Conservation (phyloP, 1,284 basidiomycete genomes). For the Tilletia setariae region DNA sequence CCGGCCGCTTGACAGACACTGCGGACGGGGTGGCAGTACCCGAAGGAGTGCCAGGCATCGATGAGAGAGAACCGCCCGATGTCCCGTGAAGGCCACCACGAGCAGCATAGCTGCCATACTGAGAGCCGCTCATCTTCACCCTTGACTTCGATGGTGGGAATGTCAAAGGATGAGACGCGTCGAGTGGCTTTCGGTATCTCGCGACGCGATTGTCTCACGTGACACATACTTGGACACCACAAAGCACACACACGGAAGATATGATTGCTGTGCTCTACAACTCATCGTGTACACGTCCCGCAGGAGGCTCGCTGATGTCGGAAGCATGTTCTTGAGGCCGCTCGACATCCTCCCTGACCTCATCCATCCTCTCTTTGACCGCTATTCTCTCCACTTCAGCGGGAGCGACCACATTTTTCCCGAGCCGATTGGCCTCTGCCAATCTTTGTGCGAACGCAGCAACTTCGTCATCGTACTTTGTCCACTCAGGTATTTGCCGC, state of each 20-base stretch:
- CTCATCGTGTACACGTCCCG: background rate
- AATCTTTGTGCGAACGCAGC: conserved; percentile 50
- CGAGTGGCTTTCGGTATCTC: background rate
- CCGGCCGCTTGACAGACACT: background rate
- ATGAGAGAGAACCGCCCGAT: background rate
- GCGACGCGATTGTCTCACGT: background rate
- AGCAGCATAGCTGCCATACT: background rate
- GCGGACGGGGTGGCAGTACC: background rate
- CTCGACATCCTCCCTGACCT: background rate
- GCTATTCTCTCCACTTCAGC: conserved; percentile 17
- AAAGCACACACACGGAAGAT: background rate
- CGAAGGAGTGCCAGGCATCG: background rate
- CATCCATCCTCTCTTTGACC: conserved; percentile 9
- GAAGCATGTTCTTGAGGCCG: background rate
- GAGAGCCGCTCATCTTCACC: background rate
- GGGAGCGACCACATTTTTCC: conserved; percentile 18
- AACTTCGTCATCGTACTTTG: conserved; percentile 70
- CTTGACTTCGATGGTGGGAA: background rate
- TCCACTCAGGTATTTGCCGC: conserved; percentile 95
- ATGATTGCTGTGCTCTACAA: background rate
- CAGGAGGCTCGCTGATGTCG: background rate
- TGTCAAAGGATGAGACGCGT: no score
- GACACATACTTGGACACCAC: no score
- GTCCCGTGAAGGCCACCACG: background rate
- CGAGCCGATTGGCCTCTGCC: conserved; percentile 22